Base-by-base conservation (phyloP, 2,329 filamentous ascomycete genomes). In the Fonsecaea erecta region DNA sequence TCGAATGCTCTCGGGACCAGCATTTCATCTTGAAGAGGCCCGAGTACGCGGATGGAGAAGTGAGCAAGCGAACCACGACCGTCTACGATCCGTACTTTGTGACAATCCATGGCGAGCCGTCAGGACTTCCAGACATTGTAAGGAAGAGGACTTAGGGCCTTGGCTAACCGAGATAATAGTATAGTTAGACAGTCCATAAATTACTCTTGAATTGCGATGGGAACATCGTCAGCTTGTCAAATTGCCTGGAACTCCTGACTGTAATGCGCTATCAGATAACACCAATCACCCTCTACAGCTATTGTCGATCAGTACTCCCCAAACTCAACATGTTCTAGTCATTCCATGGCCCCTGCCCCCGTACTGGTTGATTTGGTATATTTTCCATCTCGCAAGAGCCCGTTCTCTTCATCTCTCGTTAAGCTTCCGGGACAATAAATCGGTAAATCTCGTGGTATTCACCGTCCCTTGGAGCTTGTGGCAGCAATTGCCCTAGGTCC, bases 51-150 rank as follows among this genome's bases (percentile, higher is more conserved):
- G 60, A 68, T 48, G 62, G 64, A 21, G 54, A 60, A 3, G 72
- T 77, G 14, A 81, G 80, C 1, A 75, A 76, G 68, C 74, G 80
- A n/a, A 77, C 79, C 0, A 74, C 77, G 2, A 80, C 79, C 0
- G 80, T 84, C 1, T 84, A 81, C 79, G 82, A 84, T 55, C 81
- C 81, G 12, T 70, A 82, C 21, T 82, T 83, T 68, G 76, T 77
- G 62, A 76, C 76, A 67, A 73, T 80, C 62, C 81, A 83, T 69
- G 77, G 78, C 9, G 80, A 83, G 64, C 65, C 70, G 12, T 82
- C 79, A 8, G 73, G 70, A 0, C 72, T 83, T 34, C 35, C 55
- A 16, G 37, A 58, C 30, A 46, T 58, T 28, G 35, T 58, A 5
- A 58, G 55, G 30, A 52, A 52, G 16, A 4, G 51, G 26, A 26